A percentile compares a stretch with the other conserved stretches of the same genome.
Evolutionary conservation across 176 grass and related monocot species (phyloP).

Genomic region (Zoysia pacifica): DNA sequence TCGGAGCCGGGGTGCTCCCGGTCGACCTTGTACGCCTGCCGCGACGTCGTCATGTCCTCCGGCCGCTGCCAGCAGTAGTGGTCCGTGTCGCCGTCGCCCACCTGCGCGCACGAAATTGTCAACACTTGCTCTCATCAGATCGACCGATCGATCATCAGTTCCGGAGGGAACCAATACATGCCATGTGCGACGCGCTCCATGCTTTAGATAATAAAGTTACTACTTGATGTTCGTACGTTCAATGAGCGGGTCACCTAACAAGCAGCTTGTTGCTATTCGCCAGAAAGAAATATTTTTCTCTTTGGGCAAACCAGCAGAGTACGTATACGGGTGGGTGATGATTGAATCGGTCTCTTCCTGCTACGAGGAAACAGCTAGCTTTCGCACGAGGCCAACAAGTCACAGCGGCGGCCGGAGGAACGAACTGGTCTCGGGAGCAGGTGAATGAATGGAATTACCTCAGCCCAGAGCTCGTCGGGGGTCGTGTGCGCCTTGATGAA

Average conservation of each 20-base stretch:
- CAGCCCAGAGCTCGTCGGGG: slow-evolving; percentile 76
- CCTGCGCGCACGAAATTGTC: slow-evolving; percentile 44
- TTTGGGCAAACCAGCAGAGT: not conserved
- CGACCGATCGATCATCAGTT: not conserved
- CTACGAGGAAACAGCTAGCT: slow-evolving; percentile 38
- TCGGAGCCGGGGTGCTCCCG: slow-evolving; percentile 66
- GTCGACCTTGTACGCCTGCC: slow-evolving; percentile 86
- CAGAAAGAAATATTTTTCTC: slow-evolving; percentile 11
- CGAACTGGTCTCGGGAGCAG: slow-evolving; percentile 29
- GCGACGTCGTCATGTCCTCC: slow-evolving; percentile 93
- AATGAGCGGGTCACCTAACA: not conserved
- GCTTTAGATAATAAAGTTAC: slow-evolving; percentile 20
- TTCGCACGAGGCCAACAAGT: slow-evolving; percentile 27
- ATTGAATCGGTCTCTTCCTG: slow-evolving; percentile 38
- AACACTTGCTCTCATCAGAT: not conserved
- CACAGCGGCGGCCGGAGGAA: not conserved
- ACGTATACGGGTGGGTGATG: not conserved
- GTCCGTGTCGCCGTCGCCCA: slow-evolving; percentile 88
- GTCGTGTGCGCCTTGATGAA: slow-evolving; percentile 80
- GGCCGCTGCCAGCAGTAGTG: slow-evolving; percentile 98
- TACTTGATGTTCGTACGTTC: slow-evolving; percentile 8
- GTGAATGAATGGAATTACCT: slow-evolving; percentile 41
- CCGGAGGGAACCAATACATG: not conserved
- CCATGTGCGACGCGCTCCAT: slow-evolving; percentile 35
- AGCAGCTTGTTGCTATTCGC: slow-evolving; percentile 28